Base-by-base conservation (phyloP, 2,329 filamentous ascomycete genomes). In the Biscogniauxia marginata region DNA sequence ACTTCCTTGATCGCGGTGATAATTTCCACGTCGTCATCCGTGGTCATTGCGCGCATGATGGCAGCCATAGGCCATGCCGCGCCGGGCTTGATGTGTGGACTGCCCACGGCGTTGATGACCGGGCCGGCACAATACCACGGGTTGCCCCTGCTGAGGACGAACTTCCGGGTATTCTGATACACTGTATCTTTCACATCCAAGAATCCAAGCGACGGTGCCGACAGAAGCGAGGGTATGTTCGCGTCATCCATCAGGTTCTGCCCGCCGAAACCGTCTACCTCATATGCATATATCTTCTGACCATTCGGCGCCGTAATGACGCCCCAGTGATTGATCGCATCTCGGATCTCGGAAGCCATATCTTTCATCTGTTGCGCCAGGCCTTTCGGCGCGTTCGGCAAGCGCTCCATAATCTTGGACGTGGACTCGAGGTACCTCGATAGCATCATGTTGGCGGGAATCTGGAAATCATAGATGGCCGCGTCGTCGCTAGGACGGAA, bases 401-500 rank as follows among this genome's bases (percentile, higher is more conserved):
- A 68, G 6, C 63, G 62, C 21, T 73, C 69, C 72, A 80, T 79
- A 57, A 83, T 75, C 61, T 72, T 56, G 67, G 78, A 66, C 65
- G 79, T 71, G 0, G 78, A 75, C 9, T 75, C 74, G 3, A 92
- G 79, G 64, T 85, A 89, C 20, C 81, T 75, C 25, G 86, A 79
- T 62, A 91, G 86, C 87, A 91, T 90, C 87, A 91, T 91, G 71
- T 97, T 98, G 25, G 89, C 87, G 0, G 93, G 93, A 65, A 97
- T 90, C 65, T 96, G 86, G 72, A 92, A 93, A 69, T 93, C 91
- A 58, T 91, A 87, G 43, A 90, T 89, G 0, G 89, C 91, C 13
- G 91, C 85, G 71, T 97, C 93, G 71, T 98, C 93, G 56, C 89
- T 93, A 0, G 93, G 93, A 1, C 93, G 84, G 77, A 97, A 97